phyloP scores from a whole-genome alignment of 208 protist species.

The Trypanosoma cruzi region DNA sequence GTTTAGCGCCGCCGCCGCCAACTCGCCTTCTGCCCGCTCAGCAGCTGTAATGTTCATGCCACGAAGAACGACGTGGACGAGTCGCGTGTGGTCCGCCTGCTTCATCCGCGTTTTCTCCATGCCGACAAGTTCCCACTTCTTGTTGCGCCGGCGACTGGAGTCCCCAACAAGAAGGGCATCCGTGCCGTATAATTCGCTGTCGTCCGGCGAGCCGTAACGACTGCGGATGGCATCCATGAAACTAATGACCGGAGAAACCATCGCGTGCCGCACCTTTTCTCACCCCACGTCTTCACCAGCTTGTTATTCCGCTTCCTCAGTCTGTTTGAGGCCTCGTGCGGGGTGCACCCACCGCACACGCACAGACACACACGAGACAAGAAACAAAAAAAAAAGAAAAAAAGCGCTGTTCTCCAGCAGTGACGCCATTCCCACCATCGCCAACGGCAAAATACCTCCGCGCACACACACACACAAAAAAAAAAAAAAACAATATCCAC shows the following conservation, averaged over 20 bases:
- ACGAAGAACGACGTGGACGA: constrained; percentile 72
- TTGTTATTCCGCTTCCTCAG: not conserved
- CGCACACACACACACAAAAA: too few species aligned
- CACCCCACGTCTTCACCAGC: too few species aligned
- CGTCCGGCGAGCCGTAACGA: constrained; percentile 80
- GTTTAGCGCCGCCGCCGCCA: constrained; percentile 47
- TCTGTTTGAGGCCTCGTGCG: not conserved
- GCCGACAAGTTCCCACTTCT: constrained; percentile 86
- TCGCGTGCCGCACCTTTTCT: not conserved
- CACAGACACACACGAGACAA: not conserved
- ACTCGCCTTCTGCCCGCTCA: constrained; percentile 35
- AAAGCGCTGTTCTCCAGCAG: not conserved
- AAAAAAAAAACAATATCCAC: constrained; percentile 14
- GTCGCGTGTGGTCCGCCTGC: constrained; percentile 59
- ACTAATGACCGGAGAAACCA: constrained; percentile 34
- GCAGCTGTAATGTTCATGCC: constrained; percentile 57
- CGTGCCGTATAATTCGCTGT: constrained; percentile 37
- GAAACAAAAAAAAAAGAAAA: too few species aligned
- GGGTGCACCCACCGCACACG: not conserved
- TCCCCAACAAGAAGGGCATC: constrained; percentile 58
- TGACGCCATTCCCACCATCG: too few species aligned
- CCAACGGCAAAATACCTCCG: too few species aligned
- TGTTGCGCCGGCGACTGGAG: constrained; percentile 34
- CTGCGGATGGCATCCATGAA: constrained; percentile 77
- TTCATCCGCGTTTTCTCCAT: constrained; percentile 65